phyloP scores from a whole-genome alignment of 164 flowering plant species.

The Stephania cephalantha region DNA sequence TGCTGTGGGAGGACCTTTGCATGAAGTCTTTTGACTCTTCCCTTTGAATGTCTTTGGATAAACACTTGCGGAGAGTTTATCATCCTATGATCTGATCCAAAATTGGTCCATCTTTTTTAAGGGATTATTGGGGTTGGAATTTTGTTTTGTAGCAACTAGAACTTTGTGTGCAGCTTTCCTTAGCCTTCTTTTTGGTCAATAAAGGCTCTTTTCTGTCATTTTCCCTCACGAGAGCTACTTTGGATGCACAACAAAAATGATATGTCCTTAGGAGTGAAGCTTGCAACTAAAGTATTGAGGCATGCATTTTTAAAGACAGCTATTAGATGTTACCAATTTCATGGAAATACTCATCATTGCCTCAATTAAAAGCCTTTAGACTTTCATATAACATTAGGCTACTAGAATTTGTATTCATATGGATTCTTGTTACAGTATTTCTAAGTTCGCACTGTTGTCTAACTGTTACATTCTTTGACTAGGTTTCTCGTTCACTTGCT shows the following conservation, averaged over 20 bases:
- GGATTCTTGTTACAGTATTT: background rate
- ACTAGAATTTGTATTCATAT: background rate
- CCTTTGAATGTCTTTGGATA: too few relatives aligned
- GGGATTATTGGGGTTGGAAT: too few relatives aligned
- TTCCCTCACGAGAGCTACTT: too few relatives aligned
- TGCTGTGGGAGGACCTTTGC: too few relatives aligned
- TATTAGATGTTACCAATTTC: background rate
- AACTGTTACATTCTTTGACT: slow-evolving; percentile 11
- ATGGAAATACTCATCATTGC: background rate
- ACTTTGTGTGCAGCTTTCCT: too few relatives aligned
- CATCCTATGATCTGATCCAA: too few relatives aligned
- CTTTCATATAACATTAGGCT: background rate
- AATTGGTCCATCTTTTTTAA: too few relatives aligned
- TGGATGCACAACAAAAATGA: background rate
- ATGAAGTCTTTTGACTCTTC: too few relatives aligned
- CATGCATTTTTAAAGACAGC: background rate
- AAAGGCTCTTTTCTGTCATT: too few relatives aligned
- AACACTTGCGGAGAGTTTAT: too few relatives aligned
- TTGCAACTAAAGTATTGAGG: background rate
- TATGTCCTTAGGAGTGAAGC: background rate
- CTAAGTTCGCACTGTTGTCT: slow-evolving; percentile 1
- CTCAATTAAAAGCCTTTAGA: background rate
- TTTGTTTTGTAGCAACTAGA: too few relatives aligned
- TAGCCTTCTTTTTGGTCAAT: too few relatives aligned
- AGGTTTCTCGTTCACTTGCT: slow-evolving; percentile 99